Base-by-base conservation (phyloP, 495 filamentous ascomycete species). In the Mytilinidion resinicola region DNA sequence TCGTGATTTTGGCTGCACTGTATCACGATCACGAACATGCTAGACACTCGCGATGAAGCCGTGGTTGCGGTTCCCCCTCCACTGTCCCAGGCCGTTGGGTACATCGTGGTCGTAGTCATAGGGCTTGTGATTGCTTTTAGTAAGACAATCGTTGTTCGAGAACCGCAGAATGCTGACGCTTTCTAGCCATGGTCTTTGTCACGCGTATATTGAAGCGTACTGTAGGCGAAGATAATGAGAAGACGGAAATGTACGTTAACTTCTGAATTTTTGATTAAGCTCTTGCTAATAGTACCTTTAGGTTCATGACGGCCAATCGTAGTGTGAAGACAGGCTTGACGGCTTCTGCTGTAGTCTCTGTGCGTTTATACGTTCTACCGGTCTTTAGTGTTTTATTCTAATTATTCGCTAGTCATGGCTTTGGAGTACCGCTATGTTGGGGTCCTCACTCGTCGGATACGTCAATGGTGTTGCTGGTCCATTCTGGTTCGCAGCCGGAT, bases 241-340 rank as follows among this genome's bases (percentile, higher is more conserved):
- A 73, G 36, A 75, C 75, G 3, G 77, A 79, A 58, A 79, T 79
- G 77, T 42, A 17, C 2, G 39, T 14, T 4, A 2, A 30, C 25
- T 30, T 30, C 25, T 30, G 25, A 30, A 3, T 30, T 6, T 6
- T 2, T 2, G 25, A 30, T 30, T 30, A 6, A 30, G 2, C 25
- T 30, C 6, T 30, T 30, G 25, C 25, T 30, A 3, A 30, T 30
- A 6, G 25, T 12, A 42, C 4, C 8, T 42, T 42, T 42, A 42
- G 39, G 39, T 80, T 80, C 65, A 78, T 80, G 74, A 75, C 77
- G 36, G 77, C 77, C 15, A 78, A 78, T 65, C 70, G 76, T 14
- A 71, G 67, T 9, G 76, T 80, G 8, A 71, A 73, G 9, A 78
- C 72, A 8, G 77, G 77, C 1, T 63, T 79, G 25, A 78, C 75